phyloP scores from a whole-genome alignment of 768 basidiomycete genomes.

The Psilocybe cubensis region DNA sequence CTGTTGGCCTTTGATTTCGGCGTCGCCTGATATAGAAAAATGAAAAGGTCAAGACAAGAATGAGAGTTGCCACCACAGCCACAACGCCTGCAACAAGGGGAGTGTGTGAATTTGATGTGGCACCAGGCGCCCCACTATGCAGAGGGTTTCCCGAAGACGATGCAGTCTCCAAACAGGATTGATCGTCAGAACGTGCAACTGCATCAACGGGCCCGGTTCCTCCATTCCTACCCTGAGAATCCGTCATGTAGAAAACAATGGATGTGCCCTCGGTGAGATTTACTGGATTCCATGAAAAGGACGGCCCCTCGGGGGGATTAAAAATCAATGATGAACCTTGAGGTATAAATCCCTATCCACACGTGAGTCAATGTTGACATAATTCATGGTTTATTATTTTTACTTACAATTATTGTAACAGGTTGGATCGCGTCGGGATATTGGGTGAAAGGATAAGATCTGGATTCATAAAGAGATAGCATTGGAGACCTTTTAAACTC shows the following conservation, averaged over 20 bases:
- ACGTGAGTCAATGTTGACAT: not conserved
- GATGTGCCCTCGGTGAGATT: constrained; percentile 29
- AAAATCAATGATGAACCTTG: constrained; percentile 25
- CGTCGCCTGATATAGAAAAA: not conserved
- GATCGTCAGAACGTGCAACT: constrained; percentile 23
- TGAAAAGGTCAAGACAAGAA: not conserved
- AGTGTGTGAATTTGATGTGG: constrained; percentile 1
- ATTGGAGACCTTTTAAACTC: not conserved
- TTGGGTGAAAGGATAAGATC: constrained; percentile 27
- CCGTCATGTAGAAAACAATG: constrained; percentile 26
- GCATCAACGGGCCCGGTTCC: constrained; percentile 24
- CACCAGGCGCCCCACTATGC: not conserved
- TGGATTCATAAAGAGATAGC: constrained; percentile 3
- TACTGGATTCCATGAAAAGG: constrained; percentile 26
- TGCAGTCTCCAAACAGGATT: constrained; percentile 23
- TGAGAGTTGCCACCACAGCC: not conserved
- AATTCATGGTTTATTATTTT: not conserved
- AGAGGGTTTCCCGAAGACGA: not conserved
- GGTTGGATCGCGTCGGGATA: constrained; percentile 26
- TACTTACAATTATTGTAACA: constrained; percentile 27
- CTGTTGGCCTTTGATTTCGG: not conserved
- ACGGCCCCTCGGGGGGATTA: constrained; percentile 19
- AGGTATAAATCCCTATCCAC: constrained; percentile 27
- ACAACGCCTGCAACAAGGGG: constrained; percentile 9
- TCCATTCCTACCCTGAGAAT: constrained; percentile 26